Conservation (phyloP, 768 basidiomycete species). For the Hirschioporus abietinus region DNA sequence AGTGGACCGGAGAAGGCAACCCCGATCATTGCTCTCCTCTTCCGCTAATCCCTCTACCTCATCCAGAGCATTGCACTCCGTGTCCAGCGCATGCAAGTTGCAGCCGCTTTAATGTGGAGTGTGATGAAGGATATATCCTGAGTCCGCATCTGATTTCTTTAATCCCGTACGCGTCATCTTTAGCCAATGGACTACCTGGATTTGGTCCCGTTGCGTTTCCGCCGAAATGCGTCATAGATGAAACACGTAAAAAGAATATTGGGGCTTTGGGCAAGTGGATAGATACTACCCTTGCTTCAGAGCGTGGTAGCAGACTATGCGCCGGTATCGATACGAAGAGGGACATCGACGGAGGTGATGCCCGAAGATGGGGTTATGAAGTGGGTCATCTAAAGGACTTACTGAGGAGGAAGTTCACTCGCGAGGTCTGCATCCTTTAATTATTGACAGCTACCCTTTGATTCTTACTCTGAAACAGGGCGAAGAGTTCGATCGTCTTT, state of each 20-base stretch:
- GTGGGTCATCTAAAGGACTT: constrained; percentile 50
- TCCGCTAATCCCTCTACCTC: constrained; percentile 48
- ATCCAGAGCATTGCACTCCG: constrained; percentile 61
- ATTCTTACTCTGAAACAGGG: background rate
- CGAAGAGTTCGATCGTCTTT: constrained; percentile 60
- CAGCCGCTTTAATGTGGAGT: constrained; percentile 48
- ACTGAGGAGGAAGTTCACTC: constrained; percentile 54
- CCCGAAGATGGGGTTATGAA: constrained; percentile 71
- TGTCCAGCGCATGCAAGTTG: constrained; percentile 71
- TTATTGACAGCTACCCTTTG: background rate
- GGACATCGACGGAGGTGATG: constrained; percentile 56
- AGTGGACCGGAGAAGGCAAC: constrained; percentile 25
- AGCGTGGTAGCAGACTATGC: constrained; percentile 63
- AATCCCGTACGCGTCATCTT: constrained; percentile 33
- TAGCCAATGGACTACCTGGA: constrained; percentile 66
- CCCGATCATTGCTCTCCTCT: constrained; percentile 44
- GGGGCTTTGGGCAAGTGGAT: constrained; percentile 70
- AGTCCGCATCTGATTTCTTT: constrained; percentile 42
- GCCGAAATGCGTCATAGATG: constrained; percentile 73
- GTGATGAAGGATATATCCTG: constrained; percentile 63
- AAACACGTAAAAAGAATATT: constrained; percentile 65
- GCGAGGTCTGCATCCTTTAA: constrained; percentile 26
- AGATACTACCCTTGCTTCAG: constrained; percentile 55
- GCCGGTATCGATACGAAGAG: constrained; percentile 29
- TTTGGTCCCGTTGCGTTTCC: constrained; percentile 75